Evolutionary conservation across 139 green algal species (phyloP).

Genomic region (Yamagishiella unicocca): DNA sequence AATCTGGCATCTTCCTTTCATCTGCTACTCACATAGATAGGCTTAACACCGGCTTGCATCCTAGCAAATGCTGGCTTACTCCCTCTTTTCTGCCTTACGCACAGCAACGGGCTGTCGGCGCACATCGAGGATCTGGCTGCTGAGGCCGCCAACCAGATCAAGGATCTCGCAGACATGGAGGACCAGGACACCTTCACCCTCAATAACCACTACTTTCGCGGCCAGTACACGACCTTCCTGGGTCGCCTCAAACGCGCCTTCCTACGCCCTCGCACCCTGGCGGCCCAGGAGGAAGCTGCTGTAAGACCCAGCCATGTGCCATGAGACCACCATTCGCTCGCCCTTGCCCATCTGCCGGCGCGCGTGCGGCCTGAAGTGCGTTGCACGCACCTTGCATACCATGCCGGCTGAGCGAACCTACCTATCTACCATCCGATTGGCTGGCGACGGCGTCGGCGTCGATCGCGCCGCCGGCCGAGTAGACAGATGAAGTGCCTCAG

Average conservation of each 20-base stretch:
- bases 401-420: too few relatives aligned
- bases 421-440: too few relatives aligned
- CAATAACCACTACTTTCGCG: slow-evolving; percentile 19
- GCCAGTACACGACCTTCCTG: neutral
- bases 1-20: neutral
- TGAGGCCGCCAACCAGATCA: neutral
- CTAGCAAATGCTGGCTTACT: neutral
- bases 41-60: neutral
- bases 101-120: neutral
- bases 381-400: too few relatives aligned
- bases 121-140: neutral
- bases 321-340: too few relatives aligned
- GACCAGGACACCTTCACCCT: slow-evolving; percentile 29
- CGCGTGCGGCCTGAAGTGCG: too few relatives aligned
- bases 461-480: too few relatives aligned
- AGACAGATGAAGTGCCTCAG: too few relatives aligned
- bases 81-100: neutral
- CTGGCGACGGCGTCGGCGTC: too few relatives aligned
- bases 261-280: neutral
- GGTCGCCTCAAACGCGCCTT: slow-evolving; percentile 34
- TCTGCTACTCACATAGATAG: neutral
- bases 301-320: neutral
- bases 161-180: neutral
- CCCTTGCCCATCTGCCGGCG: too few relatives aligned
- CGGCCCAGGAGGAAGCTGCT: neutral